These are phyloP conservation scores for Solanum paucissectum DNA, from an alignment of 257 asterid genomes.

Conservation along the genomic window DNA sequence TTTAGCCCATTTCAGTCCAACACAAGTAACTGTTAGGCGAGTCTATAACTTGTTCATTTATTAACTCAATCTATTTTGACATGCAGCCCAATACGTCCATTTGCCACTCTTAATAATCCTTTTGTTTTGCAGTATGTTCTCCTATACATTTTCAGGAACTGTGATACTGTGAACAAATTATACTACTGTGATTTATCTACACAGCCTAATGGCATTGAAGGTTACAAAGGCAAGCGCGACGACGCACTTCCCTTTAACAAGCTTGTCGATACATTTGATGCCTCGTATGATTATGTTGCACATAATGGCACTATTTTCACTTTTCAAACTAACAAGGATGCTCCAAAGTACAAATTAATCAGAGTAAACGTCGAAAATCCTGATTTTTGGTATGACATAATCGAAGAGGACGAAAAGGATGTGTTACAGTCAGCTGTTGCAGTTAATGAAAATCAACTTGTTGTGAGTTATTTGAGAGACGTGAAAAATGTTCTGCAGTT, in stretches of 20 bases:
- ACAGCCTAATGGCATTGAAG: slow-evolving; percentile 58
- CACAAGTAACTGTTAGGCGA: rapidly evolving
- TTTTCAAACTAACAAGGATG: slow-evolving; percentile 72
- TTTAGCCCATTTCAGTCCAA: neutral
- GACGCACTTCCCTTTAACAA: slow-evolving; percentile 67
- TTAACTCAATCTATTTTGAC: neutral
- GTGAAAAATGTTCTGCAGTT: slow-evolving; percentile 84
- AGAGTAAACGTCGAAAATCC: slow-evolving; percentile 59
- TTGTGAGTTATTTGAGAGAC: slow-evolving; percentile 69
- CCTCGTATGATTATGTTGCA: slow-evolving; percentile 58
- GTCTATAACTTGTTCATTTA: neutral
- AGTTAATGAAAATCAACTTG: slow-evolving; percentile 50
- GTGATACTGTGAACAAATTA: slow-evolving; percentile 85
- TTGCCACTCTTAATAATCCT: neutral
- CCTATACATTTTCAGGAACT: slow-evolving; percentile 40
- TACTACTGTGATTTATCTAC: slow-evolving; percentile 66
- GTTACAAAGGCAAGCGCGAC: slow-evolving; percentile 37
- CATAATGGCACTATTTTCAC: slow-evolving; percentile 74
- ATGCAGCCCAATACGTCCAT: neutral
- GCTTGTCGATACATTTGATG: slow-evolving; percentile 74
- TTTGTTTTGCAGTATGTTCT: slow-evolving; percentile 66
- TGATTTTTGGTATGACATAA: slow-evolving; percentile 63
- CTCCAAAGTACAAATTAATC: slow-evolving; percentile 84
- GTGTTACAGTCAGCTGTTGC: slow-evolving; percentile 85
- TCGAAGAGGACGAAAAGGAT: slow-evolving; percentile 59